Evolutionary conservation across 768 basidiomycete species (phyloP), one percentile per base, ranked within the genome.

Genomic region (Rhodotorula graminis): DNA sequence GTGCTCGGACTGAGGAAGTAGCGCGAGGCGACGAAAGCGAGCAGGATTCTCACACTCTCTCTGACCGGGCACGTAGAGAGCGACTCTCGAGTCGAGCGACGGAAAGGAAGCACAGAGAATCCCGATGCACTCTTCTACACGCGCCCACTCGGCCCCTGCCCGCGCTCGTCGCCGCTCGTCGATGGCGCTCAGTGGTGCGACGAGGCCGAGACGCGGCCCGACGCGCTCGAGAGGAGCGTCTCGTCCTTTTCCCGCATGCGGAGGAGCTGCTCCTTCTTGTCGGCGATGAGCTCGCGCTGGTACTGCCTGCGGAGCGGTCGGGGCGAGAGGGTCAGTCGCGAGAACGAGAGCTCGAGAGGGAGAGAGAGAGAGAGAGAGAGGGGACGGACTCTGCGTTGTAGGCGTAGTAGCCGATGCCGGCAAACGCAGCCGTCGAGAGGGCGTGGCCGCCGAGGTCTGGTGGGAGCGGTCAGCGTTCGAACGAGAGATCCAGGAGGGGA

Each of bases 401-500:
- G 29, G 86, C 88, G 85, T 85, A 89, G 83, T 92, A 92, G 52
- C 91, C 91, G 19, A 82, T 84, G 77, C 84, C 87, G 3, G 89
- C 90, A 78, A 90, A 92, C 2, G 83, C 85, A 49, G 80, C 86
- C 84, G 89, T 88, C 44, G 89, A 84, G 73, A 90, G 81, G 59
- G 85, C 81, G 77, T 92, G 91, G 40, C 87, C 90, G 31, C 84
- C 85, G 7, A 88, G 85, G 84, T 92, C 91, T 93, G 78, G 59
- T 46, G 14, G 11, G 14, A 46, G 40, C 44, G 25, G 37, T 16
- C 5, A 37, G 37, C 27, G 29, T n/a, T n/a, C n/a, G n/a, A n/a
- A n/a, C n/a, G n/a, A n/a, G n/a, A n/a, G n/a, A n/a, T n/a, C n/a
- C n/a, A n/a, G 31, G 40, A 62, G n/a, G 61, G 42, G 7, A 12